phyloP scores from a whole-genome alignment of 1,139 yeast species.

The Kodamaea ohmeri region DNA sequence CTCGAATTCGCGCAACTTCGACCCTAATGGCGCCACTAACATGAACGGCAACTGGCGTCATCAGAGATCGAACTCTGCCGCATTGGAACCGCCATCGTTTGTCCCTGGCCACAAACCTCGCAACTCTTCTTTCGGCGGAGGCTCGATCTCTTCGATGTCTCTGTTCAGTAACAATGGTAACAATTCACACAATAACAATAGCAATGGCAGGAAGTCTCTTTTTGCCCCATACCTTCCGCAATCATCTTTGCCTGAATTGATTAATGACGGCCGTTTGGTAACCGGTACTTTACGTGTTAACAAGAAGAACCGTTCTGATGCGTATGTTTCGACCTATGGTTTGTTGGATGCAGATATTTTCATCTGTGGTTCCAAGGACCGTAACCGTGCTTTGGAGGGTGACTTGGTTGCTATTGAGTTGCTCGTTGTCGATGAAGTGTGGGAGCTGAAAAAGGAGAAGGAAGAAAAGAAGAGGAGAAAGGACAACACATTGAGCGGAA shows the following conservation, averaged over 20 bases:
- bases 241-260: slow-evolving; percentile 82
- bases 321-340: slow-evolving; percentile 95
- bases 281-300: slow-evolving; percentile 92
- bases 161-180: slow-evolving; percentile 26
- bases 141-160: slow-evolving; percentile 60
- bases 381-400: slow-evolving; percentile 95
- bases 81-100: slow-evolving; percentile 46
- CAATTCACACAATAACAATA: slow-evolving; percentile 19
- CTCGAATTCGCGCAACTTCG: slow-evolving; percentile 58
- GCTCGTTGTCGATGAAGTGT: slow-evolving; percentile 92
- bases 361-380: slow-evolving; percentile 98
- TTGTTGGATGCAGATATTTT: slow-evolving; percentile 93
- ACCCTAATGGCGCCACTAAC: slow-evolving; percentile 34
- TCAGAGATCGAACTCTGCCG: slow-evolving; percentile 20
- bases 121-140: slow-evolving; percentile 58
- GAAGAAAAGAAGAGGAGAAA: slow-evolving; percentile 96
- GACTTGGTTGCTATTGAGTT: slow-evolving; percentile 94
- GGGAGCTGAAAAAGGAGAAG: slow-evolving; percentile 95
- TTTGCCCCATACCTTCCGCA: slow-evolving; percentile 97
- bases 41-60: slow-evolving; percentile 70
- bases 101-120: slow-evolving; percentile 41
- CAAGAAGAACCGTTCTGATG: slow-evolving; percentile 94
- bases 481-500: slow-evolving; percentile 47
- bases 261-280: slow-evolving; percentile 87
- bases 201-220: slow-evolving; percentile 69